Percentiles rank a stretch among this genome's conserved stretches.
phyloP scores from a whole-genome alignment of 2,329 filamentous ascomycete species.

The Didymella sp. region DNA sequence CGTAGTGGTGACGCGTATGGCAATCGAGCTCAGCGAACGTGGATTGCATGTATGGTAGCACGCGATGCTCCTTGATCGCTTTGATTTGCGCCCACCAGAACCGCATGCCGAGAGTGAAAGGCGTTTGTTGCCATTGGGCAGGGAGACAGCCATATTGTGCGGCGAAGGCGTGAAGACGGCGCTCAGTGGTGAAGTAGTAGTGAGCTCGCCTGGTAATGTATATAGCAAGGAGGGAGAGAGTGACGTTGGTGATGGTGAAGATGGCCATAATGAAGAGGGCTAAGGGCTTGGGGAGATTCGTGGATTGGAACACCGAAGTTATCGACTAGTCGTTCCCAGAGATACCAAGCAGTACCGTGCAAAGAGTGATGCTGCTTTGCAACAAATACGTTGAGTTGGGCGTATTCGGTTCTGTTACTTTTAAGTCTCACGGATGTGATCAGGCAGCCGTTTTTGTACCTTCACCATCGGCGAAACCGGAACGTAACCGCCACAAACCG shows the following conservation, averaged over 20 bases:
- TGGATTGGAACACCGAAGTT: background rate
- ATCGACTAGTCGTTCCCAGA: background rate
- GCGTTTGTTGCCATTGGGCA: constrained; percentile 41
- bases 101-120: constrained; percentile 55
- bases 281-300: background rate
- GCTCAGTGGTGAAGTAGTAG: constrained; percentile 38
- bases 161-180: constrained; percentile 42
- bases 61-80: constrained; percentile 38
- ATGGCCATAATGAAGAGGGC: constrained; percentile 25
- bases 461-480: background rate
- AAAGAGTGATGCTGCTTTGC: background rate
- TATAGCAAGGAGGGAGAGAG: constrained; percentile 19
- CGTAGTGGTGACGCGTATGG: constrained; percentile 19
- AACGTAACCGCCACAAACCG: background rate
- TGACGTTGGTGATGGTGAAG: constrained; percentile 22
- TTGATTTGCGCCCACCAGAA: constrained; percentile 50
- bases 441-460: constrained; percentile 12
- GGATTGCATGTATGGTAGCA: constrained; percentile 17
- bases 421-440: background rate
- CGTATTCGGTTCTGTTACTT: background rate
- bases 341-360: background rate
- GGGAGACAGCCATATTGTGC: constrained; percentile 56
- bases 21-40: constrained; percentile 10
- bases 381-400: too few relatives aligned
- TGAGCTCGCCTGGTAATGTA: constrained; percentile 29